Conservation (phyloP, 441 rosid genomes). For the Gossypium schwendimanii region DNA sequence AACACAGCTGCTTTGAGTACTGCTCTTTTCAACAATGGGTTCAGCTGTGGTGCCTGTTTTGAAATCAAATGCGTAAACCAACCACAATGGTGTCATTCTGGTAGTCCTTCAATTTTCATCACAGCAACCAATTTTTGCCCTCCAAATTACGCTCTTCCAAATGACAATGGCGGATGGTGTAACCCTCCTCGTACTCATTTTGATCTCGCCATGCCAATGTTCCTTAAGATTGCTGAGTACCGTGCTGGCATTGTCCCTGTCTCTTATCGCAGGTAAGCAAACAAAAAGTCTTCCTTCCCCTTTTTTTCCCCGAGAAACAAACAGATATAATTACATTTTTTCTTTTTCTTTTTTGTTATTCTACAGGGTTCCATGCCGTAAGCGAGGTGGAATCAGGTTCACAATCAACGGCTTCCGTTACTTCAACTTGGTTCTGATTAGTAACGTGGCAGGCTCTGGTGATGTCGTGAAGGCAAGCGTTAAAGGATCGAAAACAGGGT, state of each 20-base stretch:
- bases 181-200: constrained; percentile 86
- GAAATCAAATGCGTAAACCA: constrained; percentile 65
- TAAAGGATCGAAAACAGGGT: constrained; percentile 47
- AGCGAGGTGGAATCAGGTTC: constrained; percentile 60
- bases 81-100: constrained; percentile 80
- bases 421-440: constrained; percentile 59
- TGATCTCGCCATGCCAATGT: constrained; percentile 88
- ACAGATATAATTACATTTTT: neutral
- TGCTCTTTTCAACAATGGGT: constrained; percentile 72
- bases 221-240: constrained; percentile 73
- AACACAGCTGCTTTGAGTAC: constrained; percentile 89
- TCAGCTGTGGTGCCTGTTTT: constrained; percentile 74
- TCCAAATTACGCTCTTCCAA: constrained; percentile 61
- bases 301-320: neutral
- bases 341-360: neutral
- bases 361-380: constrained; percentile 61
- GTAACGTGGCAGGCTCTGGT: constrained; percentile 70
- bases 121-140: constrained; percentile 90
- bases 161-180: constrained; percentile 86
- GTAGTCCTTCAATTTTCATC: constrained; percentile 65
- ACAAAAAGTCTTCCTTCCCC: neutral
- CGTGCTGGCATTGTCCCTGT: constrained; percentile 85
- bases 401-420: constrained; percentile 69
- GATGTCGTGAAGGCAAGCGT: constrained; percentile 54
- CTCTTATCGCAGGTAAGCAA: constrained; percentile 59